Percentiles rank a stretch among this genome's conserved stretches.
These are phyloP conservation scores for Dorcoceras hygrometricum DNA, from an alignment of 257 asterid genomes.

Conservation along the genomic window DNA sequence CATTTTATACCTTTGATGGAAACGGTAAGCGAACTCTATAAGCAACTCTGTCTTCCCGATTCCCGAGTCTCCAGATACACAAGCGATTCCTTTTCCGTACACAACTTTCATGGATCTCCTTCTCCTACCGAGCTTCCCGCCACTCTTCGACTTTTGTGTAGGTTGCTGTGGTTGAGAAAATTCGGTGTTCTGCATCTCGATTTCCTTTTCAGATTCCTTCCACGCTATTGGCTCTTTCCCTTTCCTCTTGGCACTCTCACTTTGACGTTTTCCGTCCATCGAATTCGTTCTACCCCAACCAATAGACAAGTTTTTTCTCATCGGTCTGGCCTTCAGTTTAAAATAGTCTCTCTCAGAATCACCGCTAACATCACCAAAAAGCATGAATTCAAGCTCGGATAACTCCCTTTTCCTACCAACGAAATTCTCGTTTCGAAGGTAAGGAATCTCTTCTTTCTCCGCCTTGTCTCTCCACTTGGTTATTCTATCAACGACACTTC, in stretches of 20 bases:
- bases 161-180: conserved; percentile 35
- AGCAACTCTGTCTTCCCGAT: conserved; percentile 85
- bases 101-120: conserved; percentile 51
- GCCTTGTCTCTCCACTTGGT: conserved; percentile 80
- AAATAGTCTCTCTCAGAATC: conserved; percentile 66
- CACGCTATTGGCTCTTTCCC: conserved; percentile 76
- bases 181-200: conserved; percentile 63
- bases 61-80: conserved; percentile 78
- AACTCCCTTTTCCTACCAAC: conserved; percentile 80
- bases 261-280: conserved; percentile 47
- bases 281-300: conserved; percentile 79
- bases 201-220: conserved; percentile 85
- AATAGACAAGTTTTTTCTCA: conserved; percentile 64
- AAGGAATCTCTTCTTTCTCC: conserved; percentile 79
- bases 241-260: conserved; percentile 46
- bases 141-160: conserved; percentile 32
- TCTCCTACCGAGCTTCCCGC: conserved; percentile 51
- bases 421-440: conserved; percentile 69
- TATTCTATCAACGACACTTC: conserved; percentile 76
- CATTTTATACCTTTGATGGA: conserved; percentile 80
- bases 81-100: conserved; percentile 82
- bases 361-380: conserved; percentile 73
- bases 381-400: conserved; percentile 75
- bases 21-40: conserved; percentile 69
- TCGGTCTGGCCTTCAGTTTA: conserved; percentile 69